Evolutionary conservation across 2,329 filamentous ascomycete species (phyloP), one percentile per base, ranked within the genome.

Genomic region (Blastomyces percursus): DNA sequence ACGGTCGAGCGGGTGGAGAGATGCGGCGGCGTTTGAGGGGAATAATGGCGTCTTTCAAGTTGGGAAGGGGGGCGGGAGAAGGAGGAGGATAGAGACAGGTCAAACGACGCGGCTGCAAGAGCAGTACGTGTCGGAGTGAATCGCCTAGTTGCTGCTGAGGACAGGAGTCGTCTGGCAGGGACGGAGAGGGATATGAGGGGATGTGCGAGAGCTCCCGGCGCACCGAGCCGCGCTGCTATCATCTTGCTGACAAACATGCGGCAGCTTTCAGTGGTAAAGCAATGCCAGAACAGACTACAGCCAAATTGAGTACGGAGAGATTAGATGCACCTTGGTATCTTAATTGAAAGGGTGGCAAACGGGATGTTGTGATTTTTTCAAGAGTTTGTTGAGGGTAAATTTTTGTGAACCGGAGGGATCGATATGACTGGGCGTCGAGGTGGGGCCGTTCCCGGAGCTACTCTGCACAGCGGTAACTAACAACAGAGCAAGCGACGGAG

Each of bases 1-100:
- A 96, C 91, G 62, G 91, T 92, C 56, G 87, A 87, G 64, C 89
- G 84, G 54, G 89, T 91, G 63, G 83, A 85, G 64, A 83, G 81
- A 69, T 87, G 77, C 68, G 73, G 71, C 61, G 78, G 78, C 8
- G 79, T 72, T 35, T 76, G 73, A 56, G 79, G 77, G 54, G 79
- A 78, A 67, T 80, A 81, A 59, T 67, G 65, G 62, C 78, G 78
- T 66, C 68, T 66, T 51, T 68, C 64, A 27, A 67, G 68, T 35
- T 66, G 64, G 21, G 67, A 50, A 50, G n/a, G 3, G 4, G 1
- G 27, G 27, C 9, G 3, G 4, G 1, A 4, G 27, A 11, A 50
- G 21, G 46, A 66, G 59, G 71, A 70, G 35, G 75, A 67, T 58
- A 67, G 67, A 54, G 71, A 11, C 32, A 35, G 32, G 8, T 11